A percentile compares a stretch with the other conserved stretches of the same genome.
Evolutionary conservation across 192 early-diverging fungal species (phyloP).

Genomic region (Coemansia reversa): DNA sequence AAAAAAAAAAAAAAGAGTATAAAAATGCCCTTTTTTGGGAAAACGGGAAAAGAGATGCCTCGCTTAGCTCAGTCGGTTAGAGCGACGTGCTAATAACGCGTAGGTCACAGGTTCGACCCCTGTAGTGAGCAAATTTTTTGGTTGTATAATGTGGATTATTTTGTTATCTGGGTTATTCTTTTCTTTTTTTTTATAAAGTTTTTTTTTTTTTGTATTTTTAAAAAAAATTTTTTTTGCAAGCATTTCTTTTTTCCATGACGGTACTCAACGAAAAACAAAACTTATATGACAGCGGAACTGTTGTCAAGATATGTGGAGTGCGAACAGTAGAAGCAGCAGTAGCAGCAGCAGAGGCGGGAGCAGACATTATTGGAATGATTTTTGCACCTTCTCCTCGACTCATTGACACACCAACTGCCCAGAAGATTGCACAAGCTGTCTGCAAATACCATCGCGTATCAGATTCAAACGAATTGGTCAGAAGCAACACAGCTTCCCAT

Average conservation of each 20-base stretch:
- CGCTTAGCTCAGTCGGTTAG: constrained; percentile 48
- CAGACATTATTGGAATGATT: constrained; percentile 93
- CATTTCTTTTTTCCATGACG: not conserved
- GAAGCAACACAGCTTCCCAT: not conserved
- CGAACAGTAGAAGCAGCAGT: constrained; percentile 78
- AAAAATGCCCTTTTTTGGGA: too few relatives aligned
- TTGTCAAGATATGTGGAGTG: constrained; percentile 96
- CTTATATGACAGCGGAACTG: not conserved
- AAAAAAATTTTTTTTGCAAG: not conserved
- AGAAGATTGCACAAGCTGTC: constrained; percentile 72
- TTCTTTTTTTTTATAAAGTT: not conserved
- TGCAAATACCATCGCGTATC: not conserved
- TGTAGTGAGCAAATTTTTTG: constrained; percentile 27
- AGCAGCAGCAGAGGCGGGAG: constrained; percentile 70
- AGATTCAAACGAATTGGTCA: not conserved
- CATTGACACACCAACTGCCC: constrained; percentile 64
- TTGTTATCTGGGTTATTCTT: not conserved
- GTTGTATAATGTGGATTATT: not conserved
- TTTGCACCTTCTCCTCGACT: constrained; percentile 85
- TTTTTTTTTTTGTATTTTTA: constrained; percentile 5
- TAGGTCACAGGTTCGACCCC: constrained; percentile 50
- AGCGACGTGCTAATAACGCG: constrained; percentile 50
- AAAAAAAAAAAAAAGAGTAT: too few relatives aligned
- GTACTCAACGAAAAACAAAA: not conserved
- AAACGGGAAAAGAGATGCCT: constrained; percentile 1